Evolutionary conservation across 352 stramenopile species (phyloP), one percentile per base, ranked within the genome.

Genomic region (Pythium coloratum): DNA sequence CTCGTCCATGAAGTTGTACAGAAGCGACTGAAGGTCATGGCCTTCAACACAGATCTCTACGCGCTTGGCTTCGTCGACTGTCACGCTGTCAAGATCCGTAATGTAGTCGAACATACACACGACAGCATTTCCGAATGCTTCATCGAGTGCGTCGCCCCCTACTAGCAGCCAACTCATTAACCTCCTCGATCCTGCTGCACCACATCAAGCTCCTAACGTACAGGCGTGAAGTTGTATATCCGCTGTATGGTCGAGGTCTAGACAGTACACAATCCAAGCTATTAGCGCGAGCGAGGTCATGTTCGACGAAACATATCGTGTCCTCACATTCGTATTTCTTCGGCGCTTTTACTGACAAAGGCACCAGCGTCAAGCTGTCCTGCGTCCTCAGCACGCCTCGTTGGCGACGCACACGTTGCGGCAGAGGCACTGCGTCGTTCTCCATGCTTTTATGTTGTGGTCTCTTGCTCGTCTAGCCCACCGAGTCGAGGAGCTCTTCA

Each of bases 1-100:
- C 69, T 94, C 84, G 69, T 93, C 84, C 61, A 95, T 77, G 67
- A 87, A 89, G 47, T 73, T 67, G 63, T 81, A 94, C 12, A 96
- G 55, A 10, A 94, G 66, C 36, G 71, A 90, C 38, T 76, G 36
- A 40, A 80, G 32, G 58, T 93, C 81, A 53, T 93, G 86, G 32
- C 42, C 46, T 33, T 32, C 46, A 12, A 64, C 50, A 12, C 16
- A 55, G 28, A 90, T 55, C 24, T 59, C 51, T 10, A 62, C 70
- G 24, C 71, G 60, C 14, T 56, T 14, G 24, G 59, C 33, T 32
- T 57, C 30, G 55, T 91, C 66, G 42, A 88, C 64, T 12, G 68
- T 62, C 18, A 95, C 74, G 13, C 36, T 65, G 14, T 73, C 66
- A 24, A 91, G 32, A n/a, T 86, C 75, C 12, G 84, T 92, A 24